Percentiles rank a stretch among this genome's conserved stretches.
Evolutionary conservation across 1,284 basidiomycete genomes (phyloP).

Genomic region (Austroboletus novae-zelandiae): DNA sequence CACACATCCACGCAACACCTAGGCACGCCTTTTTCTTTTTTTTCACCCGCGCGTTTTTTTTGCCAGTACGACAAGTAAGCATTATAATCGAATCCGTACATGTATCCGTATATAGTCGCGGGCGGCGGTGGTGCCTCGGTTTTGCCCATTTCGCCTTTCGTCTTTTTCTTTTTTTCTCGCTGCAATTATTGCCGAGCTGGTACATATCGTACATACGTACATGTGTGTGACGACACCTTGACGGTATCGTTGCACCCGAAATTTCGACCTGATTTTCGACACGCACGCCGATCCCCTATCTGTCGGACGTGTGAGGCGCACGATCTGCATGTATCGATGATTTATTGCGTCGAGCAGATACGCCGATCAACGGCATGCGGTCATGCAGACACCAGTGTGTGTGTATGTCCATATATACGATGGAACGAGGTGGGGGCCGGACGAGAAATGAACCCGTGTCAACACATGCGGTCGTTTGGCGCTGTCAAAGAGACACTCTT

Average conservation of each 20-base stretch:
- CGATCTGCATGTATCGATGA: neutral
- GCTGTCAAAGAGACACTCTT: too few species aligned
- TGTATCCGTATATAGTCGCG: conserved; percentile 27
- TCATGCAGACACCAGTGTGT: too few species aligned
- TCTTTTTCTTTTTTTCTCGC: conserved; percentile 7
- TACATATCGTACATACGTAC: neutral
- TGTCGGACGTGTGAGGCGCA: neutral
- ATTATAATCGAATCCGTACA: conserved; percentile 29
- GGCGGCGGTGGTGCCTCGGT: conserved; percentile 7
- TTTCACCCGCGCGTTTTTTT: conserved; percentile 1
- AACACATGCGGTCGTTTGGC: too few species aligned
- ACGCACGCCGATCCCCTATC: neutral
- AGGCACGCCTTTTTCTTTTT: conserved; percentile 8
- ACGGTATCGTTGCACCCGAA: neutral
- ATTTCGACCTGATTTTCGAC: too few species aligned
- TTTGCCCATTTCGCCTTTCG: neutral
- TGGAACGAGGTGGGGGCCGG: too few species aligned
- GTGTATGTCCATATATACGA: too few species aligned
- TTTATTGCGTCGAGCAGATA: too few species aligned
- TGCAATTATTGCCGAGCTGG: conserved; percentile 16
- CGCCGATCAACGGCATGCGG: too few species aligned
- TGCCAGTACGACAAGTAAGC: conserved; percentile 21
- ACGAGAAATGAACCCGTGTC: too few species aligned
- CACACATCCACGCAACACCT: conserved; percentile 5
- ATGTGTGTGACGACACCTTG: neutral